Evolutionary conservation across 345 rosid genomes (phyloP).

Genomic region (Carallia pectinifolia): DNA sequence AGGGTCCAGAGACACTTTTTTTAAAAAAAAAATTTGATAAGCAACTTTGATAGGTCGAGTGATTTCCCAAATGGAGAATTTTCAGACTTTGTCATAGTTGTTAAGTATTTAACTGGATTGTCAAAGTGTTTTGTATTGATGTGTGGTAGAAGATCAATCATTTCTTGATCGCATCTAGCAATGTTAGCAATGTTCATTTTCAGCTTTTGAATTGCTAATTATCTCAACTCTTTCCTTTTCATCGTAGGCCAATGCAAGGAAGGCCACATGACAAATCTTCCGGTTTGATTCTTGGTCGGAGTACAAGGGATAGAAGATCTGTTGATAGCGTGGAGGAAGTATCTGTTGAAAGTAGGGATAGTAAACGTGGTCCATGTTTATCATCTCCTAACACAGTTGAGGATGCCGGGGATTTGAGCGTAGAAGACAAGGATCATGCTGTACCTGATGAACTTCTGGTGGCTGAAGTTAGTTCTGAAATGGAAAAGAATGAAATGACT

Average conservation of each 20-base stretch:
- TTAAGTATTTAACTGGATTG: too few relatives aligned
- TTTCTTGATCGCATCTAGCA: neutral
- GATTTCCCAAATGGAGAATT: neutral
- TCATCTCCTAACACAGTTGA: slow-evolving; percentile 43
- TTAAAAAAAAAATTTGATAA: neutral
- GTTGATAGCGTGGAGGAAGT: slow-evolving; percentile 46
- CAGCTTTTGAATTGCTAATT: neutral
- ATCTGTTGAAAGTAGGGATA: slow-evolving; percentile 60
- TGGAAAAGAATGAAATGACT: slow-evolving; percentile 42
- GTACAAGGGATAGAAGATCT: slow-evolving; percentile 40
- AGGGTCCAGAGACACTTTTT: neutral
- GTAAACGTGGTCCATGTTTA: slow-evolving; percentile 36
- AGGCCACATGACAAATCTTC: slow-evolving; percentile 45
- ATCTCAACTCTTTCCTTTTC: neutral
- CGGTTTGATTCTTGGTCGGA: slow-evolving; percentile 40
- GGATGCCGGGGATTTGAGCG: slow-evolving; percentile 52
- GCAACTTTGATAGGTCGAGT: neutral
- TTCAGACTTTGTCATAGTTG: too few relatives aligned
- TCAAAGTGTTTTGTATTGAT: too few relatives aligned
- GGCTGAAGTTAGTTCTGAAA: slow-evolving; percentile 48
- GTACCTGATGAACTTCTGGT: slow-evolving; percentile 31
- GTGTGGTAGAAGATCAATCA: neutral
- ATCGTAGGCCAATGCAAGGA: slow-evolving; percentile 33
- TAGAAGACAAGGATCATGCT: slow-evolving; percentile 52
- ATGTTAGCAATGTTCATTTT: neutral